Percentiles rank a stretch among this genome's conserved stretches.
These are phyloP conservation scores for Platanus orientalis DNA, from an alignment of 164 flowering plant species.

Conservation along the genomic window DNA sequence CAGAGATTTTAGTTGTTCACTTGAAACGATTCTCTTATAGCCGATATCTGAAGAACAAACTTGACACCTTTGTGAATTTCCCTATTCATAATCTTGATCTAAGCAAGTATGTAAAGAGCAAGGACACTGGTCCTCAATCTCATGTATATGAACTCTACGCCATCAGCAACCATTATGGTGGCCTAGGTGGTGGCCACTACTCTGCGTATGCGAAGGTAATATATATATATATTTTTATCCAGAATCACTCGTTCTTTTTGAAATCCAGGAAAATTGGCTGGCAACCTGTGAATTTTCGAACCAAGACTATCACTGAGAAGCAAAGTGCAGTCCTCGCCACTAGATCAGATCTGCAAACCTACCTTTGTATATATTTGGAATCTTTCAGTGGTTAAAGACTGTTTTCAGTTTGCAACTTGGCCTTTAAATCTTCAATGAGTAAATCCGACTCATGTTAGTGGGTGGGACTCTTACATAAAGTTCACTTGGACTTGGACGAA, in stretches of 20 bases:
- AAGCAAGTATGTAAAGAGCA: constrained; percentile 62
- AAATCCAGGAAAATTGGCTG: neutral
- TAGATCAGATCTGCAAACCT: neutral
- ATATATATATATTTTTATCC: neutral
- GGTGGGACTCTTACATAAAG: too few species aligned
- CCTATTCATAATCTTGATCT: constrained; percentile 80
- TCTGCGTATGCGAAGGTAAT: constrained; percentile 90
- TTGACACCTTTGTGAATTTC: constrained; percentile 84
- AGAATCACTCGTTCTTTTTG: neutral
- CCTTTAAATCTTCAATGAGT: too few species aligned
- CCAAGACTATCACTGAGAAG: neutral
- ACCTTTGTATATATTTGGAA: neutral
- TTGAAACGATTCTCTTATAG: constrained; percentile 89
- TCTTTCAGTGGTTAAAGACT: too few species aligned
- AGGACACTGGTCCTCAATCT: constrained; percentile 34
- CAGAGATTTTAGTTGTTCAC: constrained; percentile 90
- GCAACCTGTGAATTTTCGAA: neutral
- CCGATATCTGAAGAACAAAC: constrained; percentile 79
- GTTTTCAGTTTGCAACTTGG: too few species aligned
- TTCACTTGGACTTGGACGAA: too few species aligned
- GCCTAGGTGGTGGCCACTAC: constrained; percentile 97
- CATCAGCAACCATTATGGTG: constrained; percentile 96
- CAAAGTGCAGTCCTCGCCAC: neutral
- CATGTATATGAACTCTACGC: constrained; percentile 83
- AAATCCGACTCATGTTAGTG: too few species aligned